These are phyloP conservation scores for Jatropha multifida DNA, from an alignment of 441 rosid genomes.

Conservation along the genomic window DNA sequence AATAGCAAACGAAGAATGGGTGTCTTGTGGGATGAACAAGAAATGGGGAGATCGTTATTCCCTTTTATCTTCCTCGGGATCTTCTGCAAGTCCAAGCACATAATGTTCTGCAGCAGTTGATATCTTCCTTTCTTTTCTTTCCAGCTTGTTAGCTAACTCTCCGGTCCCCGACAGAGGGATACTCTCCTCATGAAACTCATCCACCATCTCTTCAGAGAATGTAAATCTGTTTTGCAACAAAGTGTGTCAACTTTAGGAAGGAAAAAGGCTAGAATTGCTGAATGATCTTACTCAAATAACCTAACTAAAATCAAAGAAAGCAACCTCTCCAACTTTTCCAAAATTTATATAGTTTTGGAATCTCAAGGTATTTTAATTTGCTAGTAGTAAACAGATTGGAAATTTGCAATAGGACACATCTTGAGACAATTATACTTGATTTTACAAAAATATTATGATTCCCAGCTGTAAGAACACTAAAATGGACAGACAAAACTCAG, in stretches of 20 bases:
- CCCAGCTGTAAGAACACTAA: not conserved
- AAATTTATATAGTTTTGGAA: too few species aligned
- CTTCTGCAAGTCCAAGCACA: not conserved
- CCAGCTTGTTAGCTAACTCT: slow-evolving; percentile 12
- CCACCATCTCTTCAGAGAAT: slow-evolving; percentile 4
- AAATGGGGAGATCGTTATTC: not conserved
- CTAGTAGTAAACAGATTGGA: too few species aligned
- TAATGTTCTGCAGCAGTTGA: not conserved
- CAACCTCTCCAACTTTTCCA: too few species aligned
- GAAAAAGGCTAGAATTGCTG: not conserved
- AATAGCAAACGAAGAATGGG: not conserved
- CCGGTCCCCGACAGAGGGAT: slow-evolving; percentile 5
- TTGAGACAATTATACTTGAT: too few species aligned
- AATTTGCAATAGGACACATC: too few species aligned
- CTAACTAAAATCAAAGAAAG: too few species aligned
- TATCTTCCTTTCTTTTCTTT: slow-evolving; percentile 10
- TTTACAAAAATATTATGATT: too few species aligned
- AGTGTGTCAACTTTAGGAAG: not conserved
- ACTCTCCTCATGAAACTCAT: slow-evolving; percentile 5
- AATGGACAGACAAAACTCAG: not conserved
- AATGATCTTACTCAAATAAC: too few species aligned
- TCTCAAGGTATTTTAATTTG: too few species aligned
- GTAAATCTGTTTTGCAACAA: not conserved
- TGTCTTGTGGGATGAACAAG: not conserved
- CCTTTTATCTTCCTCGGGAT: not conserved